A percentile compares a stretch with the other conserved stretches of the same genome.
These are phyloP conservation scores for Polyporus tsugae DNA, from an alignment of 1,284 basidiomycete genomes.

Conservation along the genomic window DNA sequence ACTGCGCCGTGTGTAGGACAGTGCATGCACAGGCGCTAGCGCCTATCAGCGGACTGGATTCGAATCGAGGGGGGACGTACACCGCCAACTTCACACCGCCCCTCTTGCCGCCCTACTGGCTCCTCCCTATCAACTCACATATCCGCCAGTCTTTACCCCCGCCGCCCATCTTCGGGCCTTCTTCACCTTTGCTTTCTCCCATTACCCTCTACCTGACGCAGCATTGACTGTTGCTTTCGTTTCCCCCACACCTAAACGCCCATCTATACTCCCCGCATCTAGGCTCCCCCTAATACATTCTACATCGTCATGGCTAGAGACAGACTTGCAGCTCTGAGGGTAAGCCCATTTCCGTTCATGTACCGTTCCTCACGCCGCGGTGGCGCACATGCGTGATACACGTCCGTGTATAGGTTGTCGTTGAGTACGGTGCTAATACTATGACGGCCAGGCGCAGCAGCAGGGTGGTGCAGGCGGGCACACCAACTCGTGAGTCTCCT, in stretches of 20 bases:
- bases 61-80: conserved; percentile 18
- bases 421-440: conserved; percentile 13
- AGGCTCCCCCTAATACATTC: conserved; percentile 29
- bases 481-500: conserved; percentile 56
- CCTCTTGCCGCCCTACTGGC: conserved; percentile 10
- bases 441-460: conserved; percentile 60
- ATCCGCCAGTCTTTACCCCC: conserved; percentile 32
- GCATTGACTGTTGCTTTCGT: conserved; percentile 44
- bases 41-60: conserved; percentile 22
- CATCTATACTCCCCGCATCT: conserved; percentile 14
- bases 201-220: conserved; percentile 34
- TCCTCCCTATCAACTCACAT: conserved; percentile 20
- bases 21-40: conserved; percentile 17
- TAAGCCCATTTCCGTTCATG: conserved; percentile 43
- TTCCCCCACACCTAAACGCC: conserved; percentile 17
- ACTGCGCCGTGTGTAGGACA: not conserved
- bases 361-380: not conserved
- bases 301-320: conserved; percentile 74
- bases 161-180: conserved; percentile 25
- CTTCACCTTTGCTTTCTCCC: conserved; percentile 23
- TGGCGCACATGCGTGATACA: conserved; percentile 15
- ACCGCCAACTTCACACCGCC: conserved; percentile 34
- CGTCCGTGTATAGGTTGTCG: not conserved
- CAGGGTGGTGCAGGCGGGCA: conserved; percentile 57
- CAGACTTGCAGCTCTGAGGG: conserved; percentile 85